Conservation (phyloP, 805 yeast genomes). For the Myxozyma lipomycoides region DNA sequence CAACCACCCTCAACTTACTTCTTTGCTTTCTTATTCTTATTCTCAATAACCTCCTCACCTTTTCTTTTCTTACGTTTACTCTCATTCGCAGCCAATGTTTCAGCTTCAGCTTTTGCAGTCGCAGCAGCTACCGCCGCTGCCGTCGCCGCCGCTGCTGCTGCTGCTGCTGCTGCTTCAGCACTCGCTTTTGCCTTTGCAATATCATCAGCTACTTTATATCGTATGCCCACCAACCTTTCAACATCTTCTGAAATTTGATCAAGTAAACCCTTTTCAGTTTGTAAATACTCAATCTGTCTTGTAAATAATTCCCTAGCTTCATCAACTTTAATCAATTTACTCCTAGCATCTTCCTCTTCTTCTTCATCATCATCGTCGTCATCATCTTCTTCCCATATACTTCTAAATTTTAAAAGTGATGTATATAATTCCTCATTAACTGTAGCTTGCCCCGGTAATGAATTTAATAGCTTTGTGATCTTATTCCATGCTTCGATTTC, state of each 20-base stretch:
- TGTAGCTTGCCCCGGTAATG: neutral
- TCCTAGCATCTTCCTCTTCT: conserved; percentile 1
- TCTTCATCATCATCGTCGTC: conserved; percentile 7
- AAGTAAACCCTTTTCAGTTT: conserved; percentile 12
- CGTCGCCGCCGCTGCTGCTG: neutral
- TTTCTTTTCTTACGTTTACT: conserved; percentile 26
- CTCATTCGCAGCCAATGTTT: neutral
- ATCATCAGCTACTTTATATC: too few relatives aligned
- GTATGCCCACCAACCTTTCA: too few relatives aligned
- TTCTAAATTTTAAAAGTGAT: too few relatives aligned
- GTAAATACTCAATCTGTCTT: conserved; percentile 13
- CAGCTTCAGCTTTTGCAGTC: neutral
- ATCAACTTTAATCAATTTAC: conserved; percentile 12
- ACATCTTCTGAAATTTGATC: conserved; percentile 25
- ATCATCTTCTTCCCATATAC: neutral
- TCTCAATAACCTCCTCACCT: conserved; percentile 16
- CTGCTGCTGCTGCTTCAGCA: neutral
- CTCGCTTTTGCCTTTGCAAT: conserved; percentile 26
- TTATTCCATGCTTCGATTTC: conserved; percentile 25
- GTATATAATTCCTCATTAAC: neutral
- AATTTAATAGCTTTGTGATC: conserved; percentile 10
- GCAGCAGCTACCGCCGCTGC: neutral
- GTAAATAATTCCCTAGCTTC: conserved; percentile 13
- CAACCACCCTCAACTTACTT: conserved; percentile 8
- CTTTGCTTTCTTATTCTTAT: conserved; percentile 23